Conservation (phyloP, 208 protist genomes). For the Porcisia hertigi region DNA sequence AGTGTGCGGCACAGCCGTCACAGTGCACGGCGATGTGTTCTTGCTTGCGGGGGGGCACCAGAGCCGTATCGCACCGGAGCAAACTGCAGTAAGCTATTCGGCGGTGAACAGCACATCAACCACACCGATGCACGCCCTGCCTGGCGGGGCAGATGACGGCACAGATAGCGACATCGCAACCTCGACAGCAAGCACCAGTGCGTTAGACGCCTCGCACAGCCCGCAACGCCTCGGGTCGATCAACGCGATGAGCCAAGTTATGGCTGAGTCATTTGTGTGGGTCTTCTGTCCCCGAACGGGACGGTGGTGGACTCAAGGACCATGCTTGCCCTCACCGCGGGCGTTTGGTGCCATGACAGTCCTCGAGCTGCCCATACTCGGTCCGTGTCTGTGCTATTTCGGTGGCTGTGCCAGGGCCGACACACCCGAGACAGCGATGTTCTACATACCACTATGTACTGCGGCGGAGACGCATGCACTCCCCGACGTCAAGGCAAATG, state of each 20-base stretch:
- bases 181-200: conserved; percentile 14
- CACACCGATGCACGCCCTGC: conserved; percentile 28
- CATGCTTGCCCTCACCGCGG: conserved; percentile 40
- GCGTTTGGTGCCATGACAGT: conserved; percentile 41
- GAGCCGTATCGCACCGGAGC: conserved; percentile 33
- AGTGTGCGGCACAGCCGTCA: conserved; percentile 34
- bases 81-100: conserved; percentile 40
- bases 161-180: background rate
- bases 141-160: background rate
- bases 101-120: conserved; percentile 33
- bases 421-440: conserved; percentile 50
- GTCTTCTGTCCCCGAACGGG: conserved; percentile 40
- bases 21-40: conserved; percentile 32
- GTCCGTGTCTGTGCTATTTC: conserved; percentile 50
- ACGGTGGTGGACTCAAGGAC: conserved; percentile 29
- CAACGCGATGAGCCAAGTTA: conserved; percentile 20
- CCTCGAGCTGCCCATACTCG: conserved; percentile 37
- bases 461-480: background rate
- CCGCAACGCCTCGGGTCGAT: conserved; percentile 24
- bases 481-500: background rate
- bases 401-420: conserved; percentile 45
- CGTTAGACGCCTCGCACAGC: conserved; percentile 19
- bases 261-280: conserved; percentile 46
- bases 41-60: conserved; percentile 41
- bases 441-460: conserved; percentile 43